A percentile compares a stretch with the other conserved stretches of the same genome.
phyloP scores from a whole-genome alignment of 139 green algal species.

The Pedinophyceae sp. region DNA sequence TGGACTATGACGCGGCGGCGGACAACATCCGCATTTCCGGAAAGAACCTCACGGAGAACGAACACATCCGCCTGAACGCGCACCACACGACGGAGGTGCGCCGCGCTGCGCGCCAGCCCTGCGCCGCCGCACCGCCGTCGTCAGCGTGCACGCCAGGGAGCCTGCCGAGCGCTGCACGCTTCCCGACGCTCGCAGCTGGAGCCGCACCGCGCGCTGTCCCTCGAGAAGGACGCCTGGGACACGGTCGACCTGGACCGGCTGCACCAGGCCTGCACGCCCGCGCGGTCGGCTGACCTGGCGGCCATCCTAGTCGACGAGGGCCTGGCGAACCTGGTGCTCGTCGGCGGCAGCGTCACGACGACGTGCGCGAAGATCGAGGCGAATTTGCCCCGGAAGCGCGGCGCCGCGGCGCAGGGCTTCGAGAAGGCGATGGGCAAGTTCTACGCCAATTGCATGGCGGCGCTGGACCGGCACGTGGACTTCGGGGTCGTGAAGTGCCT shows the following conservation, averaged over 20 bases:
- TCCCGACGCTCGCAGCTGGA: too few relatives aligned
- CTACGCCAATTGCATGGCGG: conserved; percentile 38
- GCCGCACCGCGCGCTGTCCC: conserved; percentile 52
- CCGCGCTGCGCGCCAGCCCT: too few relatives aligned
- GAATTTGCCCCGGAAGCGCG: conserved; percentile 75
- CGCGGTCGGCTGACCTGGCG: conserved; percentile 69
- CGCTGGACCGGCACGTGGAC: conserved; percentile 67
- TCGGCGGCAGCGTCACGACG: conserved; percentile 64
- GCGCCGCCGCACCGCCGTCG: too few relatives aligned
- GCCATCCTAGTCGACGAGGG: conserved; percentile 78
- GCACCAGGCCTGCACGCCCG: conserved; percentile 38
- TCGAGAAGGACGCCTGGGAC: conserved; percentile 69
- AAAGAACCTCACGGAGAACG: conserved; percentile 57
- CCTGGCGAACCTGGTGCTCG: conserved; percentile 68
- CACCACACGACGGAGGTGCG: conserved; percentile 94
- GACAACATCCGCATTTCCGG: conserved; percentile 15
- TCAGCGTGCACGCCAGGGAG: too few relatives aligned
- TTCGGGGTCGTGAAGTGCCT: conserved; percentile 79
- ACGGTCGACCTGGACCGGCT: conserved; percentile 53
- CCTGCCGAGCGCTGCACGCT: too few relatives aligned
- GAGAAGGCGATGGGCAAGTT: conserved; percentile 72
- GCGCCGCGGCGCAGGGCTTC: conserved; percentile 66
- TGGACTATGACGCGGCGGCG: conserved; percentile 27
- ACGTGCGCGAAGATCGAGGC: conserved; percentile 60
- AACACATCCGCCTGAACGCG: conserved; percentile 80